These are phyloP conservation scores for Colletotrichum siamense DNA, from an alignment of 2,329 filamentous ascomycete genomes.

Conservation along the genomic window DNA sequence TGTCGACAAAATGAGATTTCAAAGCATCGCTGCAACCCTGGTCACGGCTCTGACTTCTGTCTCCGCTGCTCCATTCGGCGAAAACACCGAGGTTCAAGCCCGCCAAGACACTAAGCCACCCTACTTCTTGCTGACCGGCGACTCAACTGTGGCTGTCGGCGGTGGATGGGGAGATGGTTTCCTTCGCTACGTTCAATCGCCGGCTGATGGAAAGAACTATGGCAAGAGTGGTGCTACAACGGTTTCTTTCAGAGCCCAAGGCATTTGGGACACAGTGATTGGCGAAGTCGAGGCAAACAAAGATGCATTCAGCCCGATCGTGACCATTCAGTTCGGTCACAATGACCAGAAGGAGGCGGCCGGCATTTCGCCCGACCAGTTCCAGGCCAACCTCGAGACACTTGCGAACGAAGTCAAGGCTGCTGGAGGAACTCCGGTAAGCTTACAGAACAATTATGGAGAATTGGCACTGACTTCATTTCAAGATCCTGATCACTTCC, in stretches of 20 bases:
- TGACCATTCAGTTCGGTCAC: constrained; percentile 60
- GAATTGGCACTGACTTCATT: constrained; percentile 38
- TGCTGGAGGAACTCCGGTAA: constrained; percentile 49
- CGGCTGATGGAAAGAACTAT: constrained; percentile 59
- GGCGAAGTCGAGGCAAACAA: constrained; percentile 43
- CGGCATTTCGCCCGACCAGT: constrained; percentile 52
- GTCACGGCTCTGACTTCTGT: constrained; percentile 30
- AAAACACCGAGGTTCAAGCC: neutral
- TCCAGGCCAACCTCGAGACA: constrained; percentile 54
- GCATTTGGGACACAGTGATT: constrained; percentile 58
- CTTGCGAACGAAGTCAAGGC: constrained; percentile 49
- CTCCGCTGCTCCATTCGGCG: neutral
- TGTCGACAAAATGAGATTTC: neutral
- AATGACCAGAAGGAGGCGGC: constrained; percentile 63
- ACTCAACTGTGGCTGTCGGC: constrained; percentile 52
- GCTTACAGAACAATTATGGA: too few relatives aligned
- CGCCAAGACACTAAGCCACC: constrained; percentile 33
- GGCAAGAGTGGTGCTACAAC: constrained; percentile 64
- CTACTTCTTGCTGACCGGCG: constrained; percentile 54
- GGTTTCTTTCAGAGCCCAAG: constrained; percentile 54
- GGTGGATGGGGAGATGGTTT: constrained; percentile 67
- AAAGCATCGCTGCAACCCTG: neutral
- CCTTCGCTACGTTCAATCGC: constrained; percentile 51
- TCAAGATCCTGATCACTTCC: constrained; percentile 46
- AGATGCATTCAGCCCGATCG: constrained; percentile 25